Evolutionary conservation across 768 basidiomycete species (phyloP).

Genomic region (Xerocomellus amylosporus): DNA sequence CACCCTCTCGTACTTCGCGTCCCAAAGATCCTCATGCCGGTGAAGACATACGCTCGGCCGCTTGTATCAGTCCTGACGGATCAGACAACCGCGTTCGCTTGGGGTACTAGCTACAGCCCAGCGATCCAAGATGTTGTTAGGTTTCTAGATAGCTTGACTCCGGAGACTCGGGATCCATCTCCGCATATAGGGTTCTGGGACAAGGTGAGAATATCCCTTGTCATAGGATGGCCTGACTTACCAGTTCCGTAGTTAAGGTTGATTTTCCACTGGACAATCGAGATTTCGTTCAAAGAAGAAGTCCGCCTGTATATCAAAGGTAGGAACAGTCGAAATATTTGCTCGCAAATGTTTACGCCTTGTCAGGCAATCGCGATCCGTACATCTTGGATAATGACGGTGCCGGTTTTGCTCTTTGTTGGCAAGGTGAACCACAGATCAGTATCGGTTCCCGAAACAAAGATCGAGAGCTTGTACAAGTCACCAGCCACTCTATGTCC

Average conservation of each 20-base stretch:
- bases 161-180: conserved; percentile 75
- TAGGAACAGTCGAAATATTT: conserved; percentile 26
- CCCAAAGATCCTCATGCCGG: conserved; percentile 93
- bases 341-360: conserved; percentile 6
- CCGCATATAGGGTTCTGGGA: conserved; percentile 93
- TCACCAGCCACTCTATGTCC: conserved; percentile 74
- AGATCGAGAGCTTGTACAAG: conserved; percentile 77
- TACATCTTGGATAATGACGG: conserved; percentile 66
- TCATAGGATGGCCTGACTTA: conserved; percentile 3
- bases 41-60: conserved; percentile 87
- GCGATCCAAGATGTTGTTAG: conserved; percentile 85
- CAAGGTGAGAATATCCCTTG: conserved; percentile 51
- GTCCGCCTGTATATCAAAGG: conserved; percentile 87
- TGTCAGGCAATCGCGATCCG: conserved; percentile 77
- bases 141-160: conserved; percentile 76
- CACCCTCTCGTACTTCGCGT: conserved; percentile 57
- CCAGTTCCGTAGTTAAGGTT: conserved; percentile 54
- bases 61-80: conserved; percentile 62
- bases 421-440: conserved; percentile 72
- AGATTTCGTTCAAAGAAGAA: conserved; percentile 63
- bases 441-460: conserved; percentile 67
- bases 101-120: conserved; percentile 86
- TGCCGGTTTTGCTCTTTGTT: conserved; percentile 84
- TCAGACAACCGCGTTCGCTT: conserved; percentile 70
- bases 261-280: conserved; percentile 79